phyloP scores from a whole-genome alignment of 768 basidiomycete species.

The Suillus weaverae region DNA sequence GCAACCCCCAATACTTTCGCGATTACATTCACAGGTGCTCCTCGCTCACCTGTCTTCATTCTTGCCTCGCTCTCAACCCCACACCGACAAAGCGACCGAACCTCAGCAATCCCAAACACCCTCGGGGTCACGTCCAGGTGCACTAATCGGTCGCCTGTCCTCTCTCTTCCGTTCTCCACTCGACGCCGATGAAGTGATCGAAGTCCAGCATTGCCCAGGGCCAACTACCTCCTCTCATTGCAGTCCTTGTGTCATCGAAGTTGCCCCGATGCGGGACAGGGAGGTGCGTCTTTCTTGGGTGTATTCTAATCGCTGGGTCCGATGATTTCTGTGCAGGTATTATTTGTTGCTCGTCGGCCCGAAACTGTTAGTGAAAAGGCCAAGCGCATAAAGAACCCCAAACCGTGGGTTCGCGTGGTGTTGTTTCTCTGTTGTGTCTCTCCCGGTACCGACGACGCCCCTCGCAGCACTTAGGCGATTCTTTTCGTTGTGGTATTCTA shows the following conservation, averaged over 20 bases:
- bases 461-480: too few species aligned
- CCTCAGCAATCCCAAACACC: neutral
- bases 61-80: neutral
- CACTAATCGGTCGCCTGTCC: neutral
- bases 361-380: neutral
- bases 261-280: neutral
- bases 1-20: neutral
- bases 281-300: neutral
- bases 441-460: too few species aligned
- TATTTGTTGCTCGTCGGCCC: neutral
- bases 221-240: neutral
- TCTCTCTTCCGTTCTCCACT: neutral
- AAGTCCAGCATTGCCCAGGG: neutral
- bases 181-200: neutral
- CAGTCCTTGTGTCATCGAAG: neutral
- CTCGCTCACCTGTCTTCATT: neutral
- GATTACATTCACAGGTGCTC: neutral
- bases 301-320: neutral
- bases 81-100: neutral
- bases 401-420: neutral
- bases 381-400: neutral
- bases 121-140: neutral
- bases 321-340: neutral
- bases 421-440: neutral
- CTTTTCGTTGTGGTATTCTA: too few species aligned